Evolutionary conservation across 2,329 filamentous ascomycete species (phyloP).

Genomic region (Lomentospora prolificans): DNA sequence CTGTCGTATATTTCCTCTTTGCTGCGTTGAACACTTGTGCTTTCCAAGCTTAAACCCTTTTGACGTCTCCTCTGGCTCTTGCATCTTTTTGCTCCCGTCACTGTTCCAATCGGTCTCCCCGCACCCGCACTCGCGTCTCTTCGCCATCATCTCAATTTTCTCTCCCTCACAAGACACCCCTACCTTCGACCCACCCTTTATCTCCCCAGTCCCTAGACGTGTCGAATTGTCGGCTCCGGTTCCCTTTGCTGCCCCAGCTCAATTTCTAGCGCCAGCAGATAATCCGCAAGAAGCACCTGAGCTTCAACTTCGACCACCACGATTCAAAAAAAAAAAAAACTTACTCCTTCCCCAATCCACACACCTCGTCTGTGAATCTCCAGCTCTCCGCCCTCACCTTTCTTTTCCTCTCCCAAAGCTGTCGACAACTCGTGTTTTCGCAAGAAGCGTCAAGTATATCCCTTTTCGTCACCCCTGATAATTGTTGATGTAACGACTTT

Average conservation of each 20-base stretch:
- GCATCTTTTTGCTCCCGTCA: background rate
- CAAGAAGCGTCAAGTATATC: background rate
- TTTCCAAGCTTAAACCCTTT: background rate
- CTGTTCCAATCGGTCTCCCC: background rate
- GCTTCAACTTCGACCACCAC: background rate
- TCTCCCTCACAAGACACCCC: background rate
- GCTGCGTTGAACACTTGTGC: background rate
- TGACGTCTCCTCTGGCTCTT: background rate
- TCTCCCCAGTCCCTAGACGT: background rate
- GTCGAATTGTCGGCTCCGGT: background rate
- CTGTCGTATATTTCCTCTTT: constrained; percentile 8
- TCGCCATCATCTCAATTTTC: constrained; percentile 1
- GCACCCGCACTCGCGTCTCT: background rate
- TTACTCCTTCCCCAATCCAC: background rate
- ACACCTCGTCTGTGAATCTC: background rate
- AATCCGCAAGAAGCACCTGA: background rate
- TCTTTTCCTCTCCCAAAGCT: constrained; percentile 10
- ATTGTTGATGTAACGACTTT: constrained; percentile 5
- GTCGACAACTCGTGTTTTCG: background rate
- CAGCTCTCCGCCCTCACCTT: too few relatives aligned
- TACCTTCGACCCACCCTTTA: background rate
- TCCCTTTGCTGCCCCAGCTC: background rate
- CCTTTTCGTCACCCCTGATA: background rate
- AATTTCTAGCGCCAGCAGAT: background rate
- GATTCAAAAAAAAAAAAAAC: too few relatives aligned